Base-by-base conservation (phyloP, 129 eudicot genomes). In the Flaveria trinervia region DNA sequence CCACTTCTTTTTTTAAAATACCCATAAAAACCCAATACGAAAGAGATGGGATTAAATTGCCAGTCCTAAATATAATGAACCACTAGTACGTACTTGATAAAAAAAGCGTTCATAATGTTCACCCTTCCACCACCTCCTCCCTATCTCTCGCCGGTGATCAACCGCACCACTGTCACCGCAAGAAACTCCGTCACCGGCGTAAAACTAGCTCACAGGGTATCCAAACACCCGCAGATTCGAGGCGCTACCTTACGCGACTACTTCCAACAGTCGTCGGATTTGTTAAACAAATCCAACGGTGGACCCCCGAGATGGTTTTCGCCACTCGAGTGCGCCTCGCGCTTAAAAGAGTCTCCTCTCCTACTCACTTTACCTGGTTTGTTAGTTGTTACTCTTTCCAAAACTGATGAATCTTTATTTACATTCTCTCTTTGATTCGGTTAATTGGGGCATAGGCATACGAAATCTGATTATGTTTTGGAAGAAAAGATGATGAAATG, bases 251-350 rank as follows among this genome's bases (percentile, higher is more conserved):
- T 59, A 60, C 66, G 25, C 33, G 90, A 89, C 44, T 85, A 87
- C 72, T 87, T 87, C 15, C 75, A 79, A 48, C 82, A 67, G 51
- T 79, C 88, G 4, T 72, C 9, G 17, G 69, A 85, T 65, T 3
- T 86, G 83, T 71, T 71, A 9, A 51, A 68, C 16, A 60, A 71
- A 60, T 66, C 81, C 15, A 88, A 81, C 73, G 87, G 87, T 10
- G 96, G 96, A 5, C 92, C 92, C 0, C 96, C 92, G 2, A 85
- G 92, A 18, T 89, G 96, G 96, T 87, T 87, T 74, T 83, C 89
- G 48, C 91, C 91, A 3, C 65, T 80, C 81, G 89, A 83, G 25
- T 82, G 89, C 45, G 79, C 77, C 0, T 54, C 90, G 14, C 65
- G 86, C 6, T 36, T 77, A 12, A 71, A 84, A 65, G n/a, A 59